phyloP scores from a whole-genome alignment of 2,329 filamentous ascomycete genomes.

The Aureobasidium mangrovei region DNA sequence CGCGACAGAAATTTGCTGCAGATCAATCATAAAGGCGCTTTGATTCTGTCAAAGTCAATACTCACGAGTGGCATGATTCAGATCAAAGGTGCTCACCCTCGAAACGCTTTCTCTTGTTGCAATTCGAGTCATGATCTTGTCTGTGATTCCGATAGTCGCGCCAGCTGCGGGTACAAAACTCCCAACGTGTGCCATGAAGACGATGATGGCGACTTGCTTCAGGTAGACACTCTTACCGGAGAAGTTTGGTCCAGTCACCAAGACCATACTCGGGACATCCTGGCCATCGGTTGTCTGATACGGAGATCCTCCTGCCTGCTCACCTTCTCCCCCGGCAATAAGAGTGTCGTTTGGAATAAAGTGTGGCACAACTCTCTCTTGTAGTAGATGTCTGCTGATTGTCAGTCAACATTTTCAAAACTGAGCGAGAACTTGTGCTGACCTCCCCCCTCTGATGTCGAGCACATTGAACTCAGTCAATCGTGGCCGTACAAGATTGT shows the following conservation, averaged over 20 bases:
- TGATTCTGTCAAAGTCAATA: slow-evolving; percentile 36
- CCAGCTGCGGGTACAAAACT: slow-evolving; percentile 77
- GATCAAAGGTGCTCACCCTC: slow-evolving; percentile 28
- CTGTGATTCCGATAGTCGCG: slow-evolving; percentile 76
- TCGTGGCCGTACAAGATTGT: slow-evolving; percentile 60
- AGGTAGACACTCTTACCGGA: slow-evolving; percentile 95
- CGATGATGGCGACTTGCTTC: slow-evolving; percentile 83
- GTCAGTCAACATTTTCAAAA: slow-evolving; percentile 10
- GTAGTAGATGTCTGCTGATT: slow-evolving; percentile 59
- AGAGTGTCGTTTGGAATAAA: slow-evolving; percentile 77
- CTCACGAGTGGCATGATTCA: background rate
- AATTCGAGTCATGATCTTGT: slow-evolving; percentile 84
- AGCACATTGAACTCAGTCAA: slow-evolving; percentile 65
- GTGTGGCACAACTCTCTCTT: slow-evolving; percentile 70
- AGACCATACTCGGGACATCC: slow-evolving; percentile 55
- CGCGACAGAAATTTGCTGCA: slow-evolving; percentile 76
- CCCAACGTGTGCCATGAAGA: slow-evolving; percentile 87
- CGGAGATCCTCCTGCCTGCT: slow-evolving; percentile 1
- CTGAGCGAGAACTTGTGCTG: slow-evolving; percentile 18
- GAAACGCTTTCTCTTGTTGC: slow-evolving; percentile 64
- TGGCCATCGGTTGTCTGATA: background rate
- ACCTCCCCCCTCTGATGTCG: slow-evolving; percentile 66
- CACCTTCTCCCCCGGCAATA: slow-evolving; percentile 52
- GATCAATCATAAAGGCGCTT: slow-evolving; percentile 68
- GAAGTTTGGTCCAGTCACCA: slow-evolving; percentile 90